phyloP scores from a whole-genome alignment of 2,329 filamentous ascomycete genomes.

The Neospermospora avenae region DNA sequence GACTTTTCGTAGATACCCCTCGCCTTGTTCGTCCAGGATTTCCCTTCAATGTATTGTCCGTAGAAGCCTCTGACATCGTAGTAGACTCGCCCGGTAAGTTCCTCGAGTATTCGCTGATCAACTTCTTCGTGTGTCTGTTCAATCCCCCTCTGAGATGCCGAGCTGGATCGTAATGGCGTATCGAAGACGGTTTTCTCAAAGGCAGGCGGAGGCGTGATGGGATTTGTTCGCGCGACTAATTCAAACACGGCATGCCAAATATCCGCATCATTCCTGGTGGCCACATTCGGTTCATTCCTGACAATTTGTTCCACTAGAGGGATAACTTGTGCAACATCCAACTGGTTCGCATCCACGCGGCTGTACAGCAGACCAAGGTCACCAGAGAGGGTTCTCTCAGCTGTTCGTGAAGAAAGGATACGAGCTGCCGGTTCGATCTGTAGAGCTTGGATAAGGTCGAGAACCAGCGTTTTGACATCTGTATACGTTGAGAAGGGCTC shows the following conservation, averaged over 20 bases:
- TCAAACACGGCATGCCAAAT: slow-evolving; percentile 22
- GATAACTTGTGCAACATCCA: slow-evolving; percentile 18
- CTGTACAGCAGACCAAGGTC: slow-evolving; percentile 24
- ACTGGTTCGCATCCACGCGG: slow-evolving; percentile 20
- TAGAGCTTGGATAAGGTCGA: slow-evolving; percentile 23
- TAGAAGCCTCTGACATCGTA: slow-evolving; percentile 28
- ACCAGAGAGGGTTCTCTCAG: slow-evolving; percentile 19
- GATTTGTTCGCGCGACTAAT: slow-evolving; percentile 19
- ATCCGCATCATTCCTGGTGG: slow-evolving; percentile 21
- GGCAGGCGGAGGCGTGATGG: neutral
- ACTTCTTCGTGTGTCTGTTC: slow-evolving; percentile 30
- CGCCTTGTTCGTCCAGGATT: slow-evolving; percentile 22
- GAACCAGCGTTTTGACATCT: slow-evolving; percentile 20
- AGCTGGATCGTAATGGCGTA: slow-evolving; percentile 24
- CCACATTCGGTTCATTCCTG: slow-evolving; percentile 18
- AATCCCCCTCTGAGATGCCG: slow-evolving; percentile 27
- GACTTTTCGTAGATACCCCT: slow-evolving; percentile 27
- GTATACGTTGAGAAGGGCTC: slow-evolving; percentile 17
- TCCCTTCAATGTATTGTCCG: slow-evolving; percentile 23
- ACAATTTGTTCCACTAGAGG: slow-evolving; percentile 22
- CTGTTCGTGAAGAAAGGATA: slow-evolving; percentile 21
- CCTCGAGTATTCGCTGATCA: slow-evolving; percentile 31
- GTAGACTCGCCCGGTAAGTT: slow-evolving; percentile 26
- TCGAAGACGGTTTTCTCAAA: slow-evolving; percentile 17
- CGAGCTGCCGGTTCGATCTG: slow-evolving; percentile 17